These are phyloP conservation scores for Hevea brasiliensis DNA, from an alignment of 345 rosid species.

Conservation along the genomic window DNA sequence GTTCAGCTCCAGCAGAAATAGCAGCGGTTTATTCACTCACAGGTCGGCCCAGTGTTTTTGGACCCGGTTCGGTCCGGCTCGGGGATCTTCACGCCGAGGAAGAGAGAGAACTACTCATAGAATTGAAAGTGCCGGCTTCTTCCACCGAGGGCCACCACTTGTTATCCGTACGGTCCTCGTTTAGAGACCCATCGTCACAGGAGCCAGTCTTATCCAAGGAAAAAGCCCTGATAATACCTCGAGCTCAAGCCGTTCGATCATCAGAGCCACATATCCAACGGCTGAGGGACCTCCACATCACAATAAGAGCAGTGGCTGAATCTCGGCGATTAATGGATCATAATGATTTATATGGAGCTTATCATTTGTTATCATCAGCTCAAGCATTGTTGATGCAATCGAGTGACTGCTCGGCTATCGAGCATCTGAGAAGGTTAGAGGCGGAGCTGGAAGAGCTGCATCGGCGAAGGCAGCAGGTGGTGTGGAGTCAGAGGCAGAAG, in stretches of 20 bases:
- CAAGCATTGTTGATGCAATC: conserved; percentile 59
- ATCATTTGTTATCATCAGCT: conserved; percentile 67
- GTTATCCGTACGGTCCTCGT: conserved; percentile 64
- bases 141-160: conserved; percentile 50
- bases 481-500: conserved; percentile 25
- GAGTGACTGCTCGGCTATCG: conserved; percentile 41
- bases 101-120: conserved; percentile 69
- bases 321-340: conserved; percentile 61
- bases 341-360: conserved; percentile 54
- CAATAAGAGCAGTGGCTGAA: conserved; percentile 73
- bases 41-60: conserved; percentile 49
- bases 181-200: conserved; percentile 53
- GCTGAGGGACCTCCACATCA: conserved; percentile 68
- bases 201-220: conserved; percentile 47
- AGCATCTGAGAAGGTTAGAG: conserved; percentile 55
- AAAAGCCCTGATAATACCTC: conserved; percentile 49
- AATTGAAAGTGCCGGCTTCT: conserved; percentile 53
- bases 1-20: conserved; percentile 65
- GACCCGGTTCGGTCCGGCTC: conserved; percentile 54
- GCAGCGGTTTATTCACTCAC: conserved; percentile 53
- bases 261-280: conserved; percentile 48
- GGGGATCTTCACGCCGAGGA: conserved; percentile 76
- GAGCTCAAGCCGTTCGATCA: conserved; percentile 50
- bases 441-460: conserved; percentile 63
- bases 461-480: conserved; percentile 31